Base-by-base conservation (phyloP, 2,329 filamentous ascomycete genomes). In the Sclerotinia borealis region DNA sequence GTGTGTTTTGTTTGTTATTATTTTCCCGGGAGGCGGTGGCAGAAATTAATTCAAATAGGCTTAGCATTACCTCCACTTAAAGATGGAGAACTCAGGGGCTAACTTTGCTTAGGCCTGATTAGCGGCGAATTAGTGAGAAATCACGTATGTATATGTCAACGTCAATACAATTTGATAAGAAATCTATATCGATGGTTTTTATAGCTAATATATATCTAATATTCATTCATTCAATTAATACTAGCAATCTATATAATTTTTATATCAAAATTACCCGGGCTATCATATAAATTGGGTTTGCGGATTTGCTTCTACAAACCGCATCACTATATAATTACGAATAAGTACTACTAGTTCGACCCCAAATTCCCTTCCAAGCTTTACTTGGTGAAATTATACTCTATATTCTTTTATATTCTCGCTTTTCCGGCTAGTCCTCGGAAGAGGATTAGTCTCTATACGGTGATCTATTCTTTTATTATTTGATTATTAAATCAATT, bases 151-250 rank as follows among this genome's bases (percentile, higher is more conserved):
- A 25, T 15, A 7, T 55, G 31, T 37, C 52, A 25, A 55, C 52
- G 37, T 29, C 43, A 49, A 50, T 36, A 45, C 55, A 55, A 19
- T 10, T n/a, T 19, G 65, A 65, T 67, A 70, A 43, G n/a, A 34
- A 31, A 4, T 34, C n/a, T 41, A 15, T 10, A 15, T 27, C 31
- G 17, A 55, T n/a, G 2, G 10, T 31, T 17, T 34, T 22, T 10
- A 11, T 22, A 31, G 29, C 11, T 2, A 4, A 54, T 39, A 19
- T 39, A 6, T 5, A 36, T 11, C 13, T n/a, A 29, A 39, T 29
- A 13, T 25, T 54, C 36, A 6, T 54, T 6, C 15, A 39, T 54
- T 54, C 34, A 11, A 27, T 13, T 3, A 19, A 52, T 27, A 1
- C n/a, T n/a, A 52, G 50, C 22, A 13, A 37, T 52, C 13, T 27